These are phyloP conservation scores for Guyanaporus albipodus DNA, from an alignment of 768 basidiomycete genomes.

Conservation along the genomic window DNA sequence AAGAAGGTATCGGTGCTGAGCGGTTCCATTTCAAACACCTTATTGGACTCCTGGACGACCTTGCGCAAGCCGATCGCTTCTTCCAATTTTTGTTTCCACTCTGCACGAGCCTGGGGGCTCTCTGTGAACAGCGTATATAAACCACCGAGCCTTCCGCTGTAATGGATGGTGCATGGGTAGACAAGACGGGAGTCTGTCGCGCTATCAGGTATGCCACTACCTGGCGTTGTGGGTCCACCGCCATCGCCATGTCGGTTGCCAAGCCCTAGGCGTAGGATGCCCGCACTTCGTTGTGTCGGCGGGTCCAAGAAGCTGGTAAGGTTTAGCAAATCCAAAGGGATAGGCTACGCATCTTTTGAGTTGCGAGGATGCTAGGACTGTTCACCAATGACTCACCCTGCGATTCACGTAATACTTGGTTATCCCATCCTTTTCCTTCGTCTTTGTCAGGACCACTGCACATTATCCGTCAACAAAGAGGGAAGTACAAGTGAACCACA, in stretches of 20 bases:
- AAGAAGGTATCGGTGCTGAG: conserved; percentile 87
- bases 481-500: no score
- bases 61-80: conserved; percentile 83
- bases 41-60: conserved; percentile 89
- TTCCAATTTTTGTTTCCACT: conserved; percentile 89
- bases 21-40: conserved; percentile 91
- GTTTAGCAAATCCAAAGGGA: conserved; percentile 87
- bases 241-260: conserved; percentile 34
- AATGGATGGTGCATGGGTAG: conserved; percentile 85
- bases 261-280: conserved; percentile 62
- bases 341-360: conserved; percentile 52
- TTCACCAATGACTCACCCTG: conserved; percentile 46
- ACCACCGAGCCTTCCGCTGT: conserved; percentile 85
- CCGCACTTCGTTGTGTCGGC: conserved; percentile 68
- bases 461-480: conserved; percentile 11
- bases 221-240: conserved; percentile 25
- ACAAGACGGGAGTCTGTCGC: conserved; percentile 68
- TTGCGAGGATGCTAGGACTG: neutral
- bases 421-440: conserved; percentile 71
- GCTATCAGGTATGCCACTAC: conserved; percentile 34
- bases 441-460: conserved; percentile 85
- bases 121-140: conserved; percentile 88
- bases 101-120: conserved; percentile 62
- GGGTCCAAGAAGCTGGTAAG: conserved; percentile 81
- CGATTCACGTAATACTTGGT: conserved; percentile 78